phyloP scores from a whole-genome alignment of 495 filamentous ascomycete species.

The Hyaloscypha variabilis region DNA sequence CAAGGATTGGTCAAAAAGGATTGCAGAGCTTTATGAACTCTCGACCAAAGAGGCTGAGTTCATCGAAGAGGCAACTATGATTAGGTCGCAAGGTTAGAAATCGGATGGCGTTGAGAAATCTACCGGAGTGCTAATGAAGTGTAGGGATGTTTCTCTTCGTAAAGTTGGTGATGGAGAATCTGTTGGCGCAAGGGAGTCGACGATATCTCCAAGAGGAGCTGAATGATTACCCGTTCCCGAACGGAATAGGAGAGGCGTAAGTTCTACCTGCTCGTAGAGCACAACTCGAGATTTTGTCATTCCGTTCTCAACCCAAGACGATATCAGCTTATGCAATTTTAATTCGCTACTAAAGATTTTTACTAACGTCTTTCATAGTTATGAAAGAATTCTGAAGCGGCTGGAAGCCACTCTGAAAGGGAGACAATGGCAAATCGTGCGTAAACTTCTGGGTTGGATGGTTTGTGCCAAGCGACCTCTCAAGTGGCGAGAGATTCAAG shows the following conservation, averaged over 20 bases:
- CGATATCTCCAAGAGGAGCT: constrained; percentile 32
- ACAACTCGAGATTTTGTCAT: no score
- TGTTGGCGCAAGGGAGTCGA: constrained; percentile 37
- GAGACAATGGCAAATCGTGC: constrained; percentile 21
- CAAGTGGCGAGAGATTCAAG: constrained; percentile 49
- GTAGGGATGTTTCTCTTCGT: constrained; percentile 54
- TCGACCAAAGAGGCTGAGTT: constrained; percentile 21
- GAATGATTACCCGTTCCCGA: not conserved
- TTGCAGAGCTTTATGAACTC: constrained; percentile 34
- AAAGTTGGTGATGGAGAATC: constrained; percentile 43
- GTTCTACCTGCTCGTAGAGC: not conserved
- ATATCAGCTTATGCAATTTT: no score
- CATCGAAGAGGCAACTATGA: constrained; percentile 22
- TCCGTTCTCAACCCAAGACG: no score
- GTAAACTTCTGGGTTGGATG: constrained; percentile 44
- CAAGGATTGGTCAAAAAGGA: constrained; percentile 20
- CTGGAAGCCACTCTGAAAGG: not conserved
- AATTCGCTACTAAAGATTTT: not conserved
- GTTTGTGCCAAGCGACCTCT: constrained; percentile 46
- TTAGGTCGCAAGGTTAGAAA: constrained; percentile 14
- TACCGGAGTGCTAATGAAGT: not conserved
- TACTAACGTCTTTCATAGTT: not conserved
- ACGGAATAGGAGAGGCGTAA: not conserved
- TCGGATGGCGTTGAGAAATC: not conserved
- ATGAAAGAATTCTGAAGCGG: not conserved